phyloP scores from a whole-genome alignment of 768 basidiomycete genomes.

The Leccinum barrowsii region DNA sequence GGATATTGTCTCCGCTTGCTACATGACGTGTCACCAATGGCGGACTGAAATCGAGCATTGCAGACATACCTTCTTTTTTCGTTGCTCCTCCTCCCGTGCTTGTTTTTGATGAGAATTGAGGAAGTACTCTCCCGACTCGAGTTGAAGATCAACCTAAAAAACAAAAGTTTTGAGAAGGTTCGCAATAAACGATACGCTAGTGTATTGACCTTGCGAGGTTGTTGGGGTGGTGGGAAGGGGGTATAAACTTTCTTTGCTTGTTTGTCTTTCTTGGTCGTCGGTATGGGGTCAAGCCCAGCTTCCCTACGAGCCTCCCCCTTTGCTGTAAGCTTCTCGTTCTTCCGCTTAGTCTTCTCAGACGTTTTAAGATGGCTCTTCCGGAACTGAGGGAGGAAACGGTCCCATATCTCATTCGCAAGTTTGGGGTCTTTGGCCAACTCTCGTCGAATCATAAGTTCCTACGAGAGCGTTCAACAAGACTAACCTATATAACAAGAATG shows the following conservation, averaged over 20 bases:
- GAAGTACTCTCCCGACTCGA: constrained; percentile 98
- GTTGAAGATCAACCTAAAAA: constrained; percentile 78
- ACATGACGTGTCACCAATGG: constrained; percentile 2
- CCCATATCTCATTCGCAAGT: constrained; percentile 91
- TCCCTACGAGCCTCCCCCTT: constrained; percentile 63
- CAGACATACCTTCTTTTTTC: constrained; percentile 61
- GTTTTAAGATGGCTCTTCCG: constrained; percentile 89
- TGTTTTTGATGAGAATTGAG: constrained; percentile 89
- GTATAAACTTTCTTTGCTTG: constrained; percentile 89
- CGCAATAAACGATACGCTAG: constrained; percentile 2
- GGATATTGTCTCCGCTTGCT: constrained; percentile 79
- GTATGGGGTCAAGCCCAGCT: constrained; percentile 54
- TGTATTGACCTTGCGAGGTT: constrained; percentile 74
- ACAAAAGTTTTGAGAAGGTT: constrained; percentile 6
- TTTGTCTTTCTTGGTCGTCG: constrained; percentile 40
- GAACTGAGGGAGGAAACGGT: constrained; percentile 95
- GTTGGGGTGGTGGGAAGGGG: constrained; percentile 96
- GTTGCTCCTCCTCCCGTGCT: constrained; percentile 61
- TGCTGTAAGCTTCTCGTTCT: constrained; percentile 66
- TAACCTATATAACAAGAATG: neutral
- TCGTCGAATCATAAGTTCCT: constrained; percentile 98
- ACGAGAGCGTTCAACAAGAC: neutral
- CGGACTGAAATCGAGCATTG: neutral
- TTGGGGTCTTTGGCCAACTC: constrained; percentile 98
- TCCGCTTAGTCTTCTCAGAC: constrained; percentile 88